Evolutionary conservation across 768 basidiomycete species (phyloP), one percentile per base, ranked within the genome.

Genomic region (Mycena epipterygia): DNA sequence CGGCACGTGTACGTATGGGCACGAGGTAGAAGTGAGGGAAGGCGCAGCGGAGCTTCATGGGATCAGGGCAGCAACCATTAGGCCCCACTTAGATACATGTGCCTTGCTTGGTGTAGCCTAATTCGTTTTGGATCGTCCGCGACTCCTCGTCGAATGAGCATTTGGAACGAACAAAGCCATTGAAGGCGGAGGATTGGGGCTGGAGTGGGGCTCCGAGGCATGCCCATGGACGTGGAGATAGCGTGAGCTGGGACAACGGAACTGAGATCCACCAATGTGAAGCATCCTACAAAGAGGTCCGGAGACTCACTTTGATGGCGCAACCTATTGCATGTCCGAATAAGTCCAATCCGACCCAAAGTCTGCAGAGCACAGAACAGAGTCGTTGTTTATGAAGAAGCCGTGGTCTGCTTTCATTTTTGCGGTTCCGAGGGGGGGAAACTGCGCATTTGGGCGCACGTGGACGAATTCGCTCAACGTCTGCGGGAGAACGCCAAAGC

Each of bases 11-110:
- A 14, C 42, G 42, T n/a, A 33, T 33, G 2, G 11, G 42, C 68
- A 69, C 48, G 61, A 49, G 61, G 61, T 27, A 51, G 25, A 63
- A 68, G 61, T 29, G 55, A 63, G 60, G 67, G 51, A 49, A 25
- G 23, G 41, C 27, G 59, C 30, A 23, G 56, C 12, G 21, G n/a
- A n/a, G 58, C 30, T 60, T 60, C 57, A 41, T 67, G 65, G 65
- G 56, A 51, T 33, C 55, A 48, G 64, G 35, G 14, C 21, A 44
- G 35, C 51, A 37, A 60, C 48, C 21, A 29, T 27, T n/a, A 60
- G 25, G 32, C 52, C 62, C 27, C 19, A n/a, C 23, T 23, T 41
- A 61, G 41, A 62, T 55, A 44, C n/a, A n/a, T 55, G 52, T 68
- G 67, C 67, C 59, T 61, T 56, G 23, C 59, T 33, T 41, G 51